Percentiles rank a stretch among this genome's conserved stretches.
Evolutionary conservation across 116 monocot genomes (phyloP).

Genomic region (Dioscorea cayenensis): DNA sequence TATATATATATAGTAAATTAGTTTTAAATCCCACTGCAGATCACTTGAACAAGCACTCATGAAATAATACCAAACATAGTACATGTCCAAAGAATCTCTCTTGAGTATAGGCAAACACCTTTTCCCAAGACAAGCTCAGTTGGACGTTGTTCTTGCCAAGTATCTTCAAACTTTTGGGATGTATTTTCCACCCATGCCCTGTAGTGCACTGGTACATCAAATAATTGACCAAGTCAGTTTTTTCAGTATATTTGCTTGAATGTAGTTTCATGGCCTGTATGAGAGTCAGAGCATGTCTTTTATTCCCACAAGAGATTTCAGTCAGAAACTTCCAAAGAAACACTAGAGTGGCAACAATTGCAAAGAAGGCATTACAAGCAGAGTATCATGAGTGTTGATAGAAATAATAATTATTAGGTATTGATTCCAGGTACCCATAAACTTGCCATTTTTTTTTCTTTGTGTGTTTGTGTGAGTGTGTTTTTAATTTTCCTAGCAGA

Average conservation of each 20-base stretch:
- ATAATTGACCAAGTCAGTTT: neutral
- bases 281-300: neutral
- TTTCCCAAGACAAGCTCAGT: conserved; percentile 76
- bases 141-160: conserved; percentile 90
- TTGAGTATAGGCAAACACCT: conserved; percentile 27
- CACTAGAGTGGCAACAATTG: neutral
- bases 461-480: too few relatives aligned
- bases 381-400: too few relatives aligned
- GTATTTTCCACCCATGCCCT: conserved; percentile 77
- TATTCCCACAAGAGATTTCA: neutral
- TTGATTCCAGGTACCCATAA: too few relatives aligned
- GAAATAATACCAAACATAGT: too few relatives aligned
- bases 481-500: too few relatives aligned
- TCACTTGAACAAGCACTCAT: too few relatives aligned
- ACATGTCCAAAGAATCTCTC: too few relatives aligned
- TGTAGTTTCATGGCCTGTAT: neutral
- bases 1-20: too few relatives aligned
- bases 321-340: neutral
- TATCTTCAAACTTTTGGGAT: conserved; percentile 94
- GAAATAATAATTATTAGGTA: too few relatives aligned
- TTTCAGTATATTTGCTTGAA: neutral
- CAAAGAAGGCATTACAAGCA: neutral
- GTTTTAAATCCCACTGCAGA: too few relatives aligned
- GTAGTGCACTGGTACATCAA: conserved; percentile 71
- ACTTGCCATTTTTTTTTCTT: too few relatives aligned